A percentile compares a stretch with the other conserved stretches of the same genome.
phyloP scores from a whole-genome alignment of 805 yeast genomes.

The Sugiyamaella americana region DNA sequence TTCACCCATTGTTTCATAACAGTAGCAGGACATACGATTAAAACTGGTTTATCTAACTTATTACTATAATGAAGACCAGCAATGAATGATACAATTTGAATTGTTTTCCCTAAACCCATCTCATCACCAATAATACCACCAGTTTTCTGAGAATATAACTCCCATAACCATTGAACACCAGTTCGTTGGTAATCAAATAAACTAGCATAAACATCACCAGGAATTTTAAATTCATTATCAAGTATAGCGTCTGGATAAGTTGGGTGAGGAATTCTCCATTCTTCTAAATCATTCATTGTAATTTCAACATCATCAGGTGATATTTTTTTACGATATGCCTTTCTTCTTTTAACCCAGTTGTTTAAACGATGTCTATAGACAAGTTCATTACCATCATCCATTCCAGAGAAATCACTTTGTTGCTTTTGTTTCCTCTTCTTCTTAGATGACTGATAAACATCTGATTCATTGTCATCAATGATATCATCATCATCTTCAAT shows the following conservation, averaged over 20 bases:
- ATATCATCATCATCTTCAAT: conserved; percentile 20
- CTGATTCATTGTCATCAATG: conserved; percentile 3
- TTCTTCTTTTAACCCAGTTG: conserved; percentile 54
- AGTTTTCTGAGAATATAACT: conserved; percentile 75
- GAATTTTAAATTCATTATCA: conserved; percentile 64
- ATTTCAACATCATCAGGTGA: conserved; percentile 21
- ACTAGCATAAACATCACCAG: conserved; percentile 85
- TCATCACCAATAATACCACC: conserved; percentile 98
- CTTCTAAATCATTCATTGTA: conserved; percentile 30
- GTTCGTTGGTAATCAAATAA: conserved; percentile 92
- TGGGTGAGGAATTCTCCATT: conserved; percentile 78
- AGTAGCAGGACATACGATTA: conserved; percentile 94
- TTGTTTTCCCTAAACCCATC: conserved; percentile 96
- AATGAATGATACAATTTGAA: conserved; percentile 82
- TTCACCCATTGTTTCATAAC: conserved; percentile 96
- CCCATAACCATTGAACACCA: conserved; percentile 97
- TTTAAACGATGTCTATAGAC: conserved; percentile 54
- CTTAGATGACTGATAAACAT: neutral
- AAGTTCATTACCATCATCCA: conserved; percentile 78
- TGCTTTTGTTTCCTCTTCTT: neutral
- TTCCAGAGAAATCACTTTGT: conserved; percentile 22
- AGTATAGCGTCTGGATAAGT: conserved; percentile 65
- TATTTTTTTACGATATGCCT: conserved; percentile 35
- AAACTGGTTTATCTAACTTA: conserved; percentile 64
- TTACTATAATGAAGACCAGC: conserved; percentile 88